Evolutionary conservation across 192 early-diverging fungal genomes (phyloP), one percentile per base, ranked within the genome.

Genomic region (Coemansia sp.): DNA sequence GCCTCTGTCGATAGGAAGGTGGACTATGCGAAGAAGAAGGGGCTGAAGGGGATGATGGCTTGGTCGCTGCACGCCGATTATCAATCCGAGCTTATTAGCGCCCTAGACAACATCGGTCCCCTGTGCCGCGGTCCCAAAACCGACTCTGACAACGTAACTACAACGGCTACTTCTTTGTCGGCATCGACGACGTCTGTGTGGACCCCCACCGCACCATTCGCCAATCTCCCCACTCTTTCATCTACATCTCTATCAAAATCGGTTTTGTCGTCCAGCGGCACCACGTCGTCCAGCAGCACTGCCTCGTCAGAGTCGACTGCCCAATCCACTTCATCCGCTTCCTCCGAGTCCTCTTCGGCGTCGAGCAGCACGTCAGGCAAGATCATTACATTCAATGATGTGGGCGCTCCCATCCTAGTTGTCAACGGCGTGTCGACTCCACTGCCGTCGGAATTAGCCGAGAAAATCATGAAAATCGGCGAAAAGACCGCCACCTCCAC

Each of bases 31-130:
- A 65, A 72, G 16, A 61, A 62, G 0, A 75, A 82, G 38, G 72
- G 66, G 7, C 70, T 93, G 39, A 84, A 79, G 56, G 91, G 91
- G 61, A 81, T 92, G 25, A 88, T 89, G 87, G 75, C 86, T 11
- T 89, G 88, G 87, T 64, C 47, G 3, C 59, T 83, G 20, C 70
- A 83, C 35, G 69, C 64, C 7, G 80, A 83, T 25, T 77, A 72
- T 26, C 81, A 86, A n/a, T 68, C 73, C 41, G 90, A 90, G 73
- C 65, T 91, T 38, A 42, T 89, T 11, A 31, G 65, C 39, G 62
- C 38, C 1, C 57, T 83, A 25, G 45, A 41, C 20, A 43, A 35
- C 1, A 45, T 83, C 3, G 79, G 79, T 2, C 75, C 75, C 11
- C 31, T 82, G 21, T 82, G 79, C 36, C 75, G 75, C 23, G 78